Percentiles rank a stretch among this genome's conserved stretches.
phyloP scores from a whole-genome alignment of 352 stramenopile species.

The Globisporangium iwayamae region DNA sequence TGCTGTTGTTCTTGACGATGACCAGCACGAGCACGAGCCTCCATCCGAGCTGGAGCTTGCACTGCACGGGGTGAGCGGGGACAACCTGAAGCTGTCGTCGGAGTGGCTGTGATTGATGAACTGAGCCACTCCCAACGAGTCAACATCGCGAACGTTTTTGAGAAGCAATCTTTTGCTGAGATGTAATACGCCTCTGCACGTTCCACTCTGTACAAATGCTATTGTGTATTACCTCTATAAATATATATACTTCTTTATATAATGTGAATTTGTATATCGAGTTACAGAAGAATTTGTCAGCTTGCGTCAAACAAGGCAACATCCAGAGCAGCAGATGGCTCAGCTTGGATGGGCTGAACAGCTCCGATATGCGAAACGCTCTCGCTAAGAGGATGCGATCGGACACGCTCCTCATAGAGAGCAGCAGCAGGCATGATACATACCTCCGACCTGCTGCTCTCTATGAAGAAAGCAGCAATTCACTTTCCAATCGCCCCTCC shows the following conservation, averaged over 20 bases:
- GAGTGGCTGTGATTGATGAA: neutral
- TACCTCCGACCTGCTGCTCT: neutral
- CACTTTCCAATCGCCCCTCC: slow-evolving; percentile 7
- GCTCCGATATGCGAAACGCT: slow-evolving; percentile 6
- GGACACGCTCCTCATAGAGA: neutral
- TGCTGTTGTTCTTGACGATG: neutral
- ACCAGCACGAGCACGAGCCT: neutral
- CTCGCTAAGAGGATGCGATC: neutral
- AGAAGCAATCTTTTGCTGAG: neutral
- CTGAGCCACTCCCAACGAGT: neutral
- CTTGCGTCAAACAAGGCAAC: neutral
- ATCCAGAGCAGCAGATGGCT: slow-evolving; percentile 5
- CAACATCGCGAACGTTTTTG: slow-evolving; percentile 2
- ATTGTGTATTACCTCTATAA: neutral
- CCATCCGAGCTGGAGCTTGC: neutral
- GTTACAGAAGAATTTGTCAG: neutral
- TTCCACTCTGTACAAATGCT: neutral
- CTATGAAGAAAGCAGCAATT: neutral
- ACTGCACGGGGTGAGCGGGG: neutral
- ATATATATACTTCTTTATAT: neutral
- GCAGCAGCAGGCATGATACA: neutral
- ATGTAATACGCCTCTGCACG: neutral
- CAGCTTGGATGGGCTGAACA: neutral
- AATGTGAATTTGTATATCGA: neutral
- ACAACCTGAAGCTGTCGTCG: neutral